Evolutionary conservation across 2,329 filamentous ascomycete species (phyloP), one percentile per base, ranked within the genome.

Genomic region (Xylariaceae sp.): DNA sequence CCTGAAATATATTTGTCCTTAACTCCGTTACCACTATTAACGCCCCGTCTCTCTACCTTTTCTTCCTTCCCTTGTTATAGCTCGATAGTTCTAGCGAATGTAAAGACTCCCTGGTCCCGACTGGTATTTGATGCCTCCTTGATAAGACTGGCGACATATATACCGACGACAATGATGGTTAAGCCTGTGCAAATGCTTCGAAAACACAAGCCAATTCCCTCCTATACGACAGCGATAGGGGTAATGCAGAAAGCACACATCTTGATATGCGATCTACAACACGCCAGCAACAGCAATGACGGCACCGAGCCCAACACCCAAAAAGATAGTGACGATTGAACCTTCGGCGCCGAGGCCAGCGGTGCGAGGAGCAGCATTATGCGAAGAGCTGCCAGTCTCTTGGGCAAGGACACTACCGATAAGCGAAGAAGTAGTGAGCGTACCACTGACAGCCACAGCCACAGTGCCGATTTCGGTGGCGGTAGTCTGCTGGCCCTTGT

Each of bases 371-470:
- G 59, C 61, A 6, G 64, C 66, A 14, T 39, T 63, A 4, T 56
- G 44, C 6, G 23, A 29, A 4, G 56, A 44, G 56, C 56, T 26
- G 51, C 61, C 34, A 21, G 63, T 54, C 46, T 47, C 59, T 50
- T 57, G 31, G 1, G 57, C 59, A 2, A 59, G 45, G 14, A 49
- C 49, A 11, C 8, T 6, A 9, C 55, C 52, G n/a, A 65, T 58
- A 4, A 72, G 24, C 11, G 69, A 66, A 5, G 56, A 65, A 6
- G 71, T 72, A 2, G 71, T 73, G n/a, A 69, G 40, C 41, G 70
- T 68, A 33, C 75, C 71, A 54, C 73, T 74, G 31, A 71, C 62
- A 12, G 73, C 70, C 3, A 69, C 49, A 37, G 65, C 68, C 9
- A 71, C 68, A 1, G 67, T 69, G 6, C 69, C 68, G 17, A 68